Evolutionary conservation across 148 eudicot genomes (phyloP).

Genomic region (Cornus florida): DNA sequence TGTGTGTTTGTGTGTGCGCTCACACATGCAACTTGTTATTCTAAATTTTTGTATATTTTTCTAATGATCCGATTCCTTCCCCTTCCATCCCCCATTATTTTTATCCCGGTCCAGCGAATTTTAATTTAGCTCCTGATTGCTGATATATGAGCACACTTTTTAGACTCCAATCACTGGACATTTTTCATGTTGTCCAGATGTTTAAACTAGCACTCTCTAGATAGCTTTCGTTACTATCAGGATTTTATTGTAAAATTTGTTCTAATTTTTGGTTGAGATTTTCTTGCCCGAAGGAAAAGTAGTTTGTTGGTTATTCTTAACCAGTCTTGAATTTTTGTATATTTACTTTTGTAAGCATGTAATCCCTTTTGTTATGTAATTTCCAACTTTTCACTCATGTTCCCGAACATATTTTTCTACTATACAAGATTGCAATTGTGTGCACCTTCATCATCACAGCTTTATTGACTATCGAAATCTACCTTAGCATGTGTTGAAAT

Average conservation of each 20-base stretch:
- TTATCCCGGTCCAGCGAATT: too few species aligned
- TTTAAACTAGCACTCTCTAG: too few species aligned
- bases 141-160: too few species aligned
- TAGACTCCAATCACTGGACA: too few species aligned
- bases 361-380: not conserved
- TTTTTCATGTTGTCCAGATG: too few species aligned
- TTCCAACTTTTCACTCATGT: not conserved
- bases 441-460: not conserved
- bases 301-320: not conserved
- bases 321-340: not conserved
- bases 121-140: too few species aligned
- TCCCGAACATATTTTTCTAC: not conserved
- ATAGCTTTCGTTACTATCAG: not conserved
- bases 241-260: not conserved
- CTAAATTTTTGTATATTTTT: too few species aligned
- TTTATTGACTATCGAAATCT: not conserved
- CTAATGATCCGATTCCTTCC: too few species aligned
- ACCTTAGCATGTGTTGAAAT: not conserved
- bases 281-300: not conserved
- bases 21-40: too few species aligned
- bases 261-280: not conserved
- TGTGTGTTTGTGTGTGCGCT: too few species aligned
- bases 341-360: not conserved
- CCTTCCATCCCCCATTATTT: too few species aligned
- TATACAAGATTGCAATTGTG: not conserved